A percentile compares a stretch with the other conserved stretches of the same genome.
These are phyloP conservation scores for Boletus sp. DNA, from an alignment of 1,284 basidiomycete species.

Conservation along the genomic window DNA sequence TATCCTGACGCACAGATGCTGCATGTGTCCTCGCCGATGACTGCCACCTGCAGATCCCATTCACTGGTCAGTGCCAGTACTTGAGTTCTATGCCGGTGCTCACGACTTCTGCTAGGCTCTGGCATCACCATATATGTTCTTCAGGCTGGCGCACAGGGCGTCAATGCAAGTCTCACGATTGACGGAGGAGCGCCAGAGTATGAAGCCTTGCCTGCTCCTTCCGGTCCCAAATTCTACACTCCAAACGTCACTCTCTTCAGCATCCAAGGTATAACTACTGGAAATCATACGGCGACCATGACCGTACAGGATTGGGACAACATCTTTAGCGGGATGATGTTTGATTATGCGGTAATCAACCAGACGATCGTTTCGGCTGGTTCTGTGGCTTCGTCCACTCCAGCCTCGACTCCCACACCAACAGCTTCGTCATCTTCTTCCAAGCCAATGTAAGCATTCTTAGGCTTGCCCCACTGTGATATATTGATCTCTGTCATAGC, in stretches of 20 bases:
- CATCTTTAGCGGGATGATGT: conserved; percentile 14
- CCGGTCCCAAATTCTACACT: conserved; percentile 5
- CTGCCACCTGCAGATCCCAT: conserved; percentile 21
- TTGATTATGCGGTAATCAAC: conserved; percentile 18
- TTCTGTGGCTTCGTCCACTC: background rate
- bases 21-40: conserved; percentile 10
- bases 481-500: conserved; percentile 1
- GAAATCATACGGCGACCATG: conserved; percentile 15
- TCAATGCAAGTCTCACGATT: conserved; percentile 16
- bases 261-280: conserved; percentile 14
- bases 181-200: conserved; percentile 11
- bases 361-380: conserved; percentile 8
- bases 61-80: conserved; percentile 7
- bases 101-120: conserved; percentile 16
- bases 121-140: conserved; percentile 21
- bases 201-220: conserved; percentile 9
- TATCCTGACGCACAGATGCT: conserved; percentile 9
- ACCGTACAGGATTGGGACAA: conserved; percentile 10
- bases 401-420: background rate
- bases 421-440: background rate
- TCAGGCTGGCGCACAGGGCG: conserved; percentile 16
- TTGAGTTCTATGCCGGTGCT: background rate
- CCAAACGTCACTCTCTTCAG: conserved; percentile 18
- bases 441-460: background rate
- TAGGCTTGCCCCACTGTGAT: background rate